Evolutionary conservation across 345 rosid species (phyloP).

Genomic region (Linum lewisii): DNA sequence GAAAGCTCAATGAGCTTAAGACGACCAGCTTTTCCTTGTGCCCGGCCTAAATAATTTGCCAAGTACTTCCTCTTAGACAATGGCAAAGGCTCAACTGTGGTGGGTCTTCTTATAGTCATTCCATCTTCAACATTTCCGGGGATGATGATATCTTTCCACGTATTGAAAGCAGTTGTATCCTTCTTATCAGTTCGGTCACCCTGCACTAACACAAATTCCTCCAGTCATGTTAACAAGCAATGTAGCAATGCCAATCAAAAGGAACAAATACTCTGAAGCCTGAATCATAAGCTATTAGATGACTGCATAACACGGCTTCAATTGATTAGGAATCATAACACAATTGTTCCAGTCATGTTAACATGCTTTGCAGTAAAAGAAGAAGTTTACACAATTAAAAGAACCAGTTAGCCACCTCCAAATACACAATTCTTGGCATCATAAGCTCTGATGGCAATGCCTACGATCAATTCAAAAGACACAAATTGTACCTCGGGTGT

Average conservation of each 20-base stretch:
- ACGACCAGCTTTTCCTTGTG: slow-evolving; percentile 80
- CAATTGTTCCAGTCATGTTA: too few species aligned
- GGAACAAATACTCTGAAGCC: too few species aligned
- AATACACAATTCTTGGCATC: neutral
- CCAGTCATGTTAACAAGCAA: neutral
- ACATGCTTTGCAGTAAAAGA: too few species aligned
- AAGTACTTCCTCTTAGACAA: slow-evolving; percentile 61
- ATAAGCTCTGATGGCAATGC: neutral
- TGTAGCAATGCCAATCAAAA: too few species aligned
- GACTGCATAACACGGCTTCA: too few species aligned
- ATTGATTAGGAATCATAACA: too few species aligned
- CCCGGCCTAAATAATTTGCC: slow-evolving; percentile 91
- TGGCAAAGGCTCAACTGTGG: slow-evolving; percentile 67
- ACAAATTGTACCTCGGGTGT: slow-evolving; percentile 55
- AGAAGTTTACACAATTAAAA: neutral
- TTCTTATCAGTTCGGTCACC: slow-evolving; percentile 94
- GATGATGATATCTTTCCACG: slow-evolving; percentile 96
- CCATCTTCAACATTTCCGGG: slow-evolving; percentile 93
- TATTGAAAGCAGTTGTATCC: slow-evolving; percentile 77
- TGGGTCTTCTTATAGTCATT: slow-evolving; percentile 48
- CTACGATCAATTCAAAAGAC: too few species aligned
- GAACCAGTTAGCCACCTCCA: too few species aligned
- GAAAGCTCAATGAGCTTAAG: slow-evolving; percentile 76
- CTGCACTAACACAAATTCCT: slow-evolving; percentile 30
- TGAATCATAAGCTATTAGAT: too few species aligned